Base-by-base conservation (phyloP, 495 filamentous ascomycete genomes). In the Aspergillus campestris region DNA sequence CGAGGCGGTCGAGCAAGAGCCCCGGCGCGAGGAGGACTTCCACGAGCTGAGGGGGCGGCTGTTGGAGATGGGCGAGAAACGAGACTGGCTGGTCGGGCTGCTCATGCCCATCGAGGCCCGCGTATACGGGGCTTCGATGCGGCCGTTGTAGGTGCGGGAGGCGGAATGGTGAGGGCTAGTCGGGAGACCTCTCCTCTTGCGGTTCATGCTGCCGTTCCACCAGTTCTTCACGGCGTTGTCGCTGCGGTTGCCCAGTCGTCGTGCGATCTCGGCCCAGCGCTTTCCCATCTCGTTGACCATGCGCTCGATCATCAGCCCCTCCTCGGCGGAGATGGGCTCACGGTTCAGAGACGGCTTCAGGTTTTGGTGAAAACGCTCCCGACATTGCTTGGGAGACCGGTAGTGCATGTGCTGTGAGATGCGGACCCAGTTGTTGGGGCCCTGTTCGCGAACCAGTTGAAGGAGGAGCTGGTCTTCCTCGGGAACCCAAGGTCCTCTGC, bases 221-320 rank as follows among this genome's bases (percentile, higher is more conserved):
- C 89, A 97, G 67, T 98, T 98, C 79, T 98, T 98, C 40, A 98
- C 89, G 30, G 87, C 86, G 59, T 98, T 98, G 72, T 98, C 92
- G 69, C 89, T 95, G 53, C 92, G 81, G 49, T 90, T 91, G 12
- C 83, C 78, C 15, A 98, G 78, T 12, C 78, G 71, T 55, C 92
- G 78, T 24, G 92, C 90, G 53, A 98, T 97, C 53, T 96, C 88
- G 3, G 92, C 92, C 92, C 92, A 98, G 24, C 84, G 75, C 67
- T 88, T 94, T 38, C 92, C 92, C 72, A 86, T 84, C 49, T 89
- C 81, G 18, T 62, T 65, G 31, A 96, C 90, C 66, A 92, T 71
- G 38, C 77, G 71, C 65, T 94, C 86, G 60, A 98, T 96, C 57
- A 79, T 59, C 31, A 75, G 66, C 7, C 89, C 91, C 65, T 98